Conservation (phyloP, 768 basidiomycete species). For the Hebeloma cylindrosporum region DNA sequence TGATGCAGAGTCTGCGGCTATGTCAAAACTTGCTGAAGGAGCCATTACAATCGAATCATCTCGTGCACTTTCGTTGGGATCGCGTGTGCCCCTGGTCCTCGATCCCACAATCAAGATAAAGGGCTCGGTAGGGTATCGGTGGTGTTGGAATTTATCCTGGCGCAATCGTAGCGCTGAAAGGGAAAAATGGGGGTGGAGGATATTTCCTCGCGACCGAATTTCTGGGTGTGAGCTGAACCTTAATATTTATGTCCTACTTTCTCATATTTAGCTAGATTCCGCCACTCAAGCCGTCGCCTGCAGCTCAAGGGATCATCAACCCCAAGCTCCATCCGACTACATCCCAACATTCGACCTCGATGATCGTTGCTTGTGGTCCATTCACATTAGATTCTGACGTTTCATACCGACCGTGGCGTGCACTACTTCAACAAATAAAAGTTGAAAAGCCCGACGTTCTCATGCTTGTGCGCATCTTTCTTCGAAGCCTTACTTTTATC, state of each 20-base stretch:
- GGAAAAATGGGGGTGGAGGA: conserved; percentile 88
- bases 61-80: conserved; percentile 66
- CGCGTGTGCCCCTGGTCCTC: conserved; percentile 71
- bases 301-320: conserved; percentile 23
- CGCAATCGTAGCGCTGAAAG: conserved; percentile 80
- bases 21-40: conserved; percentile 69
- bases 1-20: conserved; percentile 59
- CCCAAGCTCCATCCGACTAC: conserved; percentile 40
- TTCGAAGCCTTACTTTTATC: not conserved
- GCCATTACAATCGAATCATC: conserved; percentile 83
- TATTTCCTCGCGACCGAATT: conserved; percentile 85
- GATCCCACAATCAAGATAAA: conserved; percentile 64
- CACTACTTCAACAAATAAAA: conserved; percentile 62
- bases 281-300: conserved; percentile 47
- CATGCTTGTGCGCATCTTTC: conserved; percentile 57
- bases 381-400: conserved; percentile 81
- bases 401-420: conserved; percentile 67
- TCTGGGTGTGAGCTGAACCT: conserved; percentile 57
- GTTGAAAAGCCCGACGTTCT: conserved; percentile 70
- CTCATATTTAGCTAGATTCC: conserved; percentile 52
- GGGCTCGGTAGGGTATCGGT: conserved; percentile 59
- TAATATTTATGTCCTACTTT: not conserved
- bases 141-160: conserved; percentile 86
- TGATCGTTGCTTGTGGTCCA: conserved; percentile 82
- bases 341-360: conserved; percentile 51